A percentile compares a stretch with the other conserved stretches of the same genome.
phyloP scores from a whole-genome alignment of 495 filamentous ascomycete genomes.

The Podospora didyma region DNA sequence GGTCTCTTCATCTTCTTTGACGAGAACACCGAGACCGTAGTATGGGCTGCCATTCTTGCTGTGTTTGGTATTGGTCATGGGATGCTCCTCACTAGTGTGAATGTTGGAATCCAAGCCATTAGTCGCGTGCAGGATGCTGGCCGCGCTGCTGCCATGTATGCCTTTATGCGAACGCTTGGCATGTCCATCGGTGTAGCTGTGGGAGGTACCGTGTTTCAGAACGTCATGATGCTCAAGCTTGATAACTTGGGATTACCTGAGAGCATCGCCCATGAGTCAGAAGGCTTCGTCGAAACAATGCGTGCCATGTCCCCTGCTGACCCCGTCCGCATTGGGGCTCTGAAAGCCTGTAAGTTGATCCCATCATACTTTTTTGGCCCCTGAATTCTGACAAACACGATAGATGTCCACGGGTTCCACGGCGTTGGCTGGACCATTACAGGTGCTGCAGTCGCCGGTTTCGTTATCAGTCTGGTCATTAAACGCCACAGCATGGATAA shows the following conservation, averaged over 20 bases:
- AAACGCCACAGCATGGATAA: slow-evolving; percentile 26
- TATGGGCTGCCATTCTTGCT: slow-evolving; percentile 52
- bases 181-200: slow-evolving; percentile 62
- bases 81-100: slow-evolving; percentile 47
- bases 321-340: slow-evolving; percentile 18
- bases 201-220: slow-evolving; percentile 60
- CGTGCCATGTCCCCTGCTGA: slow-evolving; percentile 17
- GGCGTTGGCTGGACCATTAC: slow-evolving; percentile 26
- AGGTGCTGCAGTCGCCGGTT: slow-evolving; percentile 12
- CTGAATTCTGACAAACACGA: background rate
- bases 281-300: slow-evolving; percentile 41
- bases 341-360: slow-evolving; percentile 20
- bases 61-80: slow-evolving; percentile 53
- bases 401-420: slow-evolving; percentile 24
- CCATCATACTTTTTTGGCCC: background rate
- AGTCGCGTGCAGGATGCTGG: slow-evolving; percentile 45
- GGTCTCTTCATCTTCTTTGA: slow-evolving; percentile 47
- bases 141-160: slow-evolving; percentile 55
- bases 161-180: slow-evolving; percentile 56
- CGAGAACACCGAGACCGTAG: slow-evolving; percentile 37
- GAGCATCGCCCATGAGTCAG: slow-evolving; percentile 39
- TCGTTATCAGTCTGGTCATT: slow-evolving; percentile 20
- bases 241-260: slow-evolving; percentile 32
- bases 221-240: slow-evolving; percentile 46
- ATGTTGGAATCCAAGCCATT: slow-evolving; percentile 51